These are phyloP conservation scores for Venturia pyrina DNA, from an alignment of 2,329 filamentous ascomycete genomes.

Conservation along the genomic window DNA sequence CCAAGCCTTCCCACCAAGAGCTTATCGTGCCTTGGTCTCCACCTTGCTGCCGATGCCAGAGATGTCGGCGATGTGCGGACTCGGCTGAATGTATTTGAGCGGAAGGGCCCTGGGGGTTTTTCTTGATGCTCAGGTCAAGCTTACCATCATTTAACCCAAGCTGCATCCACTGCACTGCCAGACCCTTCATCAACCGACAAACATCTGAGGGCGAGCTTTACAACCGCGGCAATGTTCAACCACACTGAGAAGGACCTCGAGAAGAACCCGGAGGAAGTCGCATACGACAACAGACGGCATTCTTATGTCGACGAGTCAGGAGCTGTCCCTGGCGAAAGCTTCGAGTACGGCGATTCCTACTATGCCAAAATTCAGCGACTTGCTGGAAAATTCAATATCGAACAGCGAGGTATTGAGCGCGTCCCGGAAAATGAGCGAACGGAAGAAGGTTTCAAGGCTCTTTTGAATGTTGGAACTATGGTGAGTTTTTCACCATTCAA, in stretches of 20 bases:
- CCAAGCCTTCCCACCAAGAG: slow-evolving; percentile 1
- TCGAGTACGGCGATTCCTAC: slow-evolving; percentile 44
- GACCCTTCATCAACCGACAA: no score
- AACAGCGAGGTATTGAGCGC: slow-evolving; percentile 66
- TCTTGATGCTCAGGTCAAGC: neutral
- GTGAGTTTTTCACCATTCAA: slow-evolving; percentile 34
- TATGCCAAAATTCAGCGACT: slow-evolving; percentile 53
- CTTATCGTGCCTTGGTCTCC: slow-evolving; percentile 1
- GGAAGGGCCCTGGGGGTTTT: neutral
- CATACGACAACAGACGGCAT: neutral
- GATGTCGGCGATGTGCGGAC: slow-evolving; percentile 5
- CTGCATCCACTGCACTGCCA: neutral
- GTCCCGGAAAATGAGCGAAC: slow-evolving; percentile 61
- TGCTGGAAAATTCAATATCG: slow-evolving; percentile 56
- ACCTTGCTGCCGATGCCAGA: neutral
- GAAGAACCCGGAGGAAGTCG: neutral
- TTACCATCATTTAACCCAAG: neutral
- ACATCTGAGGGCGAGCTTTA: neutral
- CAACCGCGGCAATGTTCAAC: neutral
- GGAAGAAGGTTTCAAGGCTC: slow-evolving; percentile 42
- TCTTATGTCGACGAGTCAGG: slow-evolving; percentile 23
- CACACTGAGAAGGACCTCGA: neutral
- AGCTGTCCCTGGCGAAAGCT: slow-evolving; percentile 48
- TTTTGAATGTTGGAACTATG: slow-evolving; percentile 61
- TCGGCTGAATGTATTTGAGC: neutral